Percentiles rank a stretch among this genome's conserved stretches.
Conservation (phyloP, 352 stramenopile genomes). For the Phytophthora melonis region DNA sequence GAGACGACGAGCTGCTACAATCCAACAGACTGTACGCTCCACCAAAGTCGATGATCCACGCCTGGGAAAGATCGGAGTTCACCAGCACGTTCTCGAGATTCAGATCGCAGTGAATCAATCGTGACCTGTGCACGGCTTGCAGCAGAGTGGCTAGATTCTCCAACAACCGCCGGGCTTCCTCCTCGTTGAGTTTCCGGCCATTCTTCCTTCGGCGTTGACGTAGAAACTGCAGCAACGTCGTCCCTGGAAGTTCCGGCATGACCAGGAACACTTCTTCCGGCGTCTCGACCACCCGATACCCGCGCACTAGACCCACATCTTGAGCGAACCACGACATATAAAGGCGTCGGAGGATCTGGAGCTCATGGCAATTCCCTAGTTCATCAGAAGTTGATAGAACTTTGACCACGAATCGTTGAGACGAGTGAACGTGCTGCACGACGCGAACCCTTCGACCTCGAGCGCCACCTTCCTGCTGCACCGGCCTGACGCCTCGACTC, state of each 20-base stretch:
- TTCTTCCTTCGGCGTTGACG: conserved; percentile 21
- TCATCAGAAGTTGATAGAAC: conserved; percentile 31
- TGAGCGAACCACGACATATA: conserved; percentile 13
- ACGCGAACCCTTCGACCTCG: conserved; percentile 12
- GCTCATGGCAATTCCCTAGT: conserved; percentile 41
- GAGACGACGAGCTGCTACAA: not conserved
- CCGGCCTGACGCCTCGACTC: conserved; percentile 38
- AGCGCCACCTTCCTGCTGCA: not conserved
- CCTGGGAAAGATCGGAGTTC: conserved; percentile 34
- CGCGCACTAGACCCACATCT: conserved; percentile 37
- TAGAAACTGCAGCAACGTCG: conserved; percentile 57
- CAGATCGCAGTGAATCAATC: conserved; percentile 97
- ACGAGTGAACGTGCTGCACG: conserved; percentile 18
- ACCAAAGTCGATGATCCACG: conserved; percentile 70
- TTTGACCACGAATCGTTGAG: conserved; percentile 59
- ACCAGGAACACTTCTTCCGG: conserved; percentile 51
- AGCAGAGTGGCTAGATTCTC: conserved; percentile 51
- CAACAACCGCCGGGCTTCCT: conserved; percentile 19
- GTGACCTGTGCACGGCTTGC: conserved; percentile 92
- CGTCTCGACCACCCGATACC: conserved; percentile 69
- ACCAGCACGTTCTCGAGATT: conserved; percentile 97
- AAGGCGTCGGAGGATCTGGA: conserved; percentile 55
- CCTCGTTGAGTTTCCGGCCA: conserved; percentile 28
- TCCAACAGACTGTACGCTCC: conserved; percentile 52
- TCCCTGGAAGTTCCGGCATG: conserved; percentile 62